Base-by-base conservation (phyloP, 345 rosid genomes). In the Arabidopsis arenosa region DNA sequence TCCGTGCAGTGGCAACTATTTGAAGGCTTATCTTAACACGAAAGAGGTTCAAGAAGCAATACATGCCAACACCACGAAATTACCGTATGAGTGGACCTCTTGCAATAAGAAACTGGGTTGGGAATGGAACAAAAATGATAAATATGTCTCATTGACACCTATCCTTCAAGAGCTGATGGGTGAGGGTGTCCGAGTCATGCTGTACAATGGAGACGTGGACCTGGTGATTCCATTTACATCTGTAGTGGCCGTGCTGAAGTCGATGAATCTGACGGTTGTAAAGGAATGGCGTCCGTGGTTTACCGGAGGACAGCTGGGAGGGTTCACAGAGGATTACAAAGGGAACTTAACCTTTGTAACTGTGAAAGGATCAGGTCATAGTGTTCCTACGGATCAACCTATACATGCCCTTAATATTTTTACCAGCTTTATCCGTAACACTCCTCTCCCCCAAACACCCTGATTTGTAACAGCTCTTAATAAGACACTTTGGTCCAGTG, bases 271-370 rank as follows among this genome's bases (percentile, higher is more conserved):
- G 65, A 75, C 78, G 14, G 83, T 90, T 39, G 90, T 86, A 57
- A 28, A 84, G n/a, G 74, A 86, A 7, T 93, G 98, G 98, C 84
- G 82, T 62, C 86, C 89, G 37, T 93, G 98, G 97, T 90, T 85
- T 65, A 10, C 85, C 85, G 37, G 85, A 82, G 82, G 84, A 84
- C 55, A 68, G 9, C 14, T 75, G 9, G 79, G 68, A 75, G 74
- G 79, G 12, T 32, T 32, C 45, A 68, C 37, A 26, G 68, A 59
- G 17, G 45, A 13, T 4, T 75, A 75, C 33, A 52, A 68, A 51
- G 55, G 68, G 0, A 66, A 74, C 28, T 52, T 67, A 3, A 41
- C 45, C 18, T 75, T 17, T 33, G 74, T 26, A 49, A 75, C 63
- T 13, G 79, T 61, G 74, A 68, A 60, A 68, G 74, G 33, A 52